phyloP scores from a whole-genome alignment of 2,329 filamentous ascomycete species.

The Phialocephala sp. region DNA sequence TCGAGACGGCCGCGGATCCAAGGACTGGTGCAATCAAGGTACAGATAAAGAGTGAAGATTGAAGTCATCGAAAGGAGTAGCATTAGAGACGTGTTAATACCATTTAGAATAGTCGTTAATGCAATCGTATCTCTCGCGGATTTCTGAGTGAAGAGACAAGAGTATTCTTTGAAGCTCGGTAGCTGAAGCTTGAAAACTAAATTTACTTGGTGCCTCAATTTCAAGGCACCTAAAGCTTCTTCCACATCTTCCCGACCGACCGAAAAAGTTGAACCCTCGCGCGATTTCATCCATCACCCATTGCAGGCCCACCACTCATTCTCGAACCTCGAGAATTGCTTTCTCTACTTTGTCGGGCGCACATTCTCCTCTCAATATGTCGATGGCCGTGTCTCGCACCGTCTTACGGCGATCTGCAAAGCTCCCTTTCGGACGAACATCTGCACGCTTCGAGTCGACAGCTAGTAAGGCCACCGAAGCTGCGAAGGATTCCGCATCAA shows the following conservation, averaged over 20 bases:
- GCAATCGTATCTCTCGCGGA: background rate
- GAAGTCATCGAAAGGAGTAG: conserved; percentile 15
- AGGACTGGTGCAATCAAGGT: conserved; percentile 98
- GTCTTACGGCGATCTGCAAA: conserved; percentile 41
- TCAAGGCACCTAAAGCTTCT: background rate
- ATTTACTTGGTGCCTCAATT: background rate
- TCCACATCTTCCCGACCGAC: conserved; percentile 14
- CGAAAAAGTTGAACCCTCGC: conserved; percentile 25
- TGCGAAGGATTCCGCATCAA: conserved; percentile 49
- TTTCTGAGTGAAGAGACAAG: background rate
- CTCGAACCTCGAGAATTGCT: conserved; percentile 12
- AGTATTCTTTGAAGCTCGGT: background rate
- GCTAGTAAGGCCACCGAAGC: conserved; percentile 54
- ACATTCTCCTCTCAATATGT: conserved; percentile 36
- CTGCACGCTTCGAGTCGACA: conserved; percentile 64
- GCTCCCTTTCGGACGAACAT: conserved; percentile 32
- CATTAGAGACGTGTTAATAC: conserved; percentile 23
- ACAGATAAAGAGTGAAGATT: conserved; percentile 75
- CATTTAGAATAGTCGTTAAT: conserved; percentile 24
- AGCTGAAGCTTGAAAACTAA: background rate
- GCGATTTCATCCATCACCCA: conserved; percentile 36
- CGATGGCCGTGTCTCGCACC: conserved; percentile 40
- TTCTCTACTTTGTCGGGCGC: background rate
- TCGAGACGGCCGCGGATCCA: conserved; percentile 85
- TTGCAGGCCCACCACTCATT: conserved; percentile 34